These are phyloP conservation scores for Chlorella ohadii DNA, from an alignment of 139 green algal genomes.

Conservation along the genomic window DNA sequence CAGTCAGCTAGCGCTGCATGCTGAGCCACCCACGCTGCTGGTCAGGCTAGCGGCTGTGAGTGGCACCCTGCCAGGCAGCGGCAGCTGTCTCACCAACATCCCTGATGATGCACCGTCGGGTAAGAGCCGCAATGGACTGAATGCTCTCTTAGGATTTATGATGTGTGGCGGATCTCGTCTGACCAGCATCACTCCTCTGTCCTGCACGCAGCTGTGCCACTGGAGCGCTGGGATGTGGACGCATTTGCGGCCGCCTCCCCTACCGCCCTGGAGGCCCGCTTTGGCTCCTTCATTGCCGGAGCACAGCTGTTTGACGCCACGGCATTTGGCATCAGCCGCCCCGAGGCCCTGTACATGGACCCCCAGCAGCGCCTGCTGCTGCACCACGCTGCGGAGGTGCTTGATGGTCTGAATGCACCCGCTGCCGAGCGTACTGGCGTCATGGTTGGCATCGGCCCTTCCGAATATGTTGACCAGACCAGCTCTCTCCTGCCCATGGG, in stretches of 20 bases:
- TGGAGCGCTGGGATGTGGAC: conserved; percentile 62
- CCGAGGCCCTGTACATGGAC: conserved; percentile 65
- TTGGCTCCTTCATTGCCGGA: conserved; percentile 52
- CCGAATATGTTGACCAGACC: conserved; percentile 18
- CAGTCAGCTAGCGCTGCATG: too few relatives aligned
- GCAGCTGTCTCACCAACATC: too few relatives aligned
- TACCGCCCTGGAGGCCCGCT: conserved; percentile 30
- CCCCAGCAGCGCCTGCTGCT: conserved; percentile 82
- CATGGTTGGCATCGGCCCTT: conserved; percentile 52
- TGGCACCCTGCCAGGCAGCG: not conserved
- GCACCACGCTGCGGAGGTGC: conserved; percentile 48
- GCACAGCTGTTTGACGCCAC: conserved; percentile 47
- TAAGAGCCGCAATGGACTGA: not conserved
- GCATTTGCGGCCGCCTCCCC: not conserved
- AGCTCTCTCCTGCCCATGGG: conserved; percentile 35
- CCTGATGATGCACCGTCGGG: not conserved
- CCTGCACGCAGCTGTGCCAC: conserved; percentile 34
- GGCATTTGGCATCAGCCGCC: conserved; percentile 47
- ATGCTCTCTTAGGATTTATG: not conserved
- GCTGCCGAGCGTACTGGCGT: not conserved
- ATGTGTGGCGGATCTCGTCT: too few relatives aligned
- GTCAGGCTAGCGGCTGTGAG: not conserved
- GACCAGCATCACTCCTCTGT: too few relatives aligned
- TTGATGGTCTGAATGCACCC: not conserved
- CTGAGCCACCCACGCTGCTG: not conserved